These are phyloP conservation scores for Aspergillus thermomutatus DNA, from an alignment of 2,329 filamentous ascomycete genomes.

Conservation along the genomic window DNA sequence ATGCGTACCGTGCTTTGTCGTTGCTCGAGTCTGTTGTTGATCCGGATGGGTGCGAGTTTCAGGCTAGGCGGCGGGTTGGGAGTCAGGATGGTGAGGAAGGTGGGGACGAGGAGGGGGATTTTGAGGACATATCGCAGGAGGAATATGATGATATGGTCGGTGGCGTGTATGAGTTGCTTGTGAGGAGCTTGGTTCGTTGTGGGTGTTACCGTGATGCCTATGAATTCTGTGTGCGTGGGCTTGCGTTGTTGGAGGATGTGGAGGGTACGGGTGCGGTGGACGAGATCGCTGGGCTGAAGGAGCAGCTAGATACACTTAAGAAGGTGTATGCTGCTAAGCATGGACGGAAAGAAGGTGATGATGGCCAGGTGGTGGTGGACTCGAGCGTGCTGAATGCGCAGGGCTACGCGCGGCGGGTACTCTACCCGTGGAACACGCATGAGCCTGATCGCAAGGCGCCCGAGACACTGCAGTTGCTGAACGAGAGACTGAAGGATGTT, in stretches of 20 bases:
- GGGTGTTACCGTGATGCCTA: conserved; percentile 42
- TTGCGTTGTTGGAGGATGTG: conserved; percentile 19
- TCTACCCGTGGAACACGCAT: conserved; percentile 62
- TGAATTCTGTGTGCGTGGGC: conserved; percentile 35
- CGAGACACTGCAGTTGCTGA: conserved; percentile 63
- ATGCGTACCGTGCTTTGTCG: conserved; percentile 87
- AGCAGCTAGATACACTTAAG: conserved; percentile 29
- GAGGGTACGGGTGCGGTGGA: conserved; percentile 3
- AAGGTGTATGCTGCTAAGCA: conserved; percentile 17
- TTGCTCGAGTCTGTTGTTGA: conserved; percentile 76
- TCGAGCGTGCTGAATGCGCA: conserved; percentile 32
- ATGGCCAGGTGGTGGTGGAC: conserved; percentile 23
- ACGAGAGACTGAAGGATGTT: conserved; percentile 63
- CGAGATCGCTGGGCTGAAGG: conserved; percentile 15
- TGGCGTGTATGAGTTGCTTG: conserved; percentile 35
- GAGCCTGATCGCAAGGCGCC: conserved; percentile 57
- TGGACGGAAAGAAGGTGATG: conserved; percentile 2
- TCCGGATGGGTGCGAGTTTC: conserved; percentile 73
- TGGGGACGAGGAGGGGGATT: conserved; percentile 34
- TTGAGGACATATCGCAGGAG: conserved; percentile 26
- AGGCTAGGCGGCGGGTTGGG: conserved; percentile 54
- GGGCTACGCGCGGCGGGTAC: conserved; percentile 48
- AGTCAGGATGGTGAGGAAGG: conserved; percentile 15
- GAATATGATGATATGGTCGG: conserved; percentile 36
- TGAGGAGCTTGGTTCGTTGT: conserved; percentile 34